These are phyloP conservation scores for Amphichorda felina DNA, from an alignment of 2,329 filamentous ascomycete species.

Conservation along the genomic window DNA sequence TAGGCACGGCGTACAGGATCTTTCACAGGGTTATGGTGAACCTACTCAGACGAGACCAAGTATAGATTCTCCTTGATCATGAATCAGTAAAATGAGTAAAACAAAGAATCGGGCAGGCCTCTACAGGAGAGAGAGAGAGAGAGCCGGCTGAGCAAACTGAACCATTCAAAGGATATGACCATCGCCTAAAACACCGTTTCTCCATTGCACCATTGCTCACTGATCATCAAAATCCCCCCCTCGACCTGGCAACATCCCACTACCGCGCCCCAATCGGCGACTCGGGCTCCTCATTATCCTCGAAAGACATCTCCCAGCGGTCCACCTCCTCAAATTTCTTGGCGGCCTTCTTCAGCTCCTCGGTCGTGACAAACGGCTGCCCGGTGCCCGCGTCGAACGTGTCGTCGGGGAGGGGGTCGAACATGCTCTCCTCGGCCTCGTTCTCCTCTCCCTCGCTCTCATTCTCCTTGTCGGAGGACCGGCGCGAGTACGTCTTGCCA, in stretches of 20 bases:
- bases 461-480: slow-evolving; percentile 48
- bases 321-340: slow-evolving; percentile 60
- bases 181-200: neutral
- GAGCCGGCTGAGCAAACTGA: no score
- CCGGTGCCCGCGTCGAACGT: slow-evolving; percentile 22
- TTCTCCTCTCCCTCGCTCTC: slow-evolving; percentile 22
- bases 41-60: neutral
- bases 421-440: slow-evolving; percentile 23
- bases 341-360: slow-evolving; percentile 45
- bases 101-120: neutral
- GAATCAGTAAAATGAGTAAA: neutral
- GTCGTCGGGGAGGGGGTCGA: slow-evolving; percentile 33
- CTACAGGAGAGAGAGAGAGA: neutral
- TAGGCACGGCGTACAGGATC: slow-evolving; percentile 1
- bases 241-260: neutral
- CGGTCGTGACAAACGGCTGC: slow-evolving; percentile 25
- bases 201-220: neutral
- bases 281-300: slow-evolving; percentile 43
- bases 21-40: neutral
- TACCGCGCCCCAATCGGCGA: slow-evolving; percentile 24
- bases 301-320: slow-evolving; percentile 55
- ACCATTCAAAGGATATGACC: neutral
- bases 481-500: slow-evolving; percentile 36
- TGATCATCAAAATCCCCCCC: neutral
- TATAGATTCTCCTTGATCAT: neutral